A percentile compares a stretch with the other conserved stretches of the same genome.
These are phyloP conservation scores for Malus sylvestris DNA, from an alignment of 306 rosid species.

Conservation along the genomic window DNA sequence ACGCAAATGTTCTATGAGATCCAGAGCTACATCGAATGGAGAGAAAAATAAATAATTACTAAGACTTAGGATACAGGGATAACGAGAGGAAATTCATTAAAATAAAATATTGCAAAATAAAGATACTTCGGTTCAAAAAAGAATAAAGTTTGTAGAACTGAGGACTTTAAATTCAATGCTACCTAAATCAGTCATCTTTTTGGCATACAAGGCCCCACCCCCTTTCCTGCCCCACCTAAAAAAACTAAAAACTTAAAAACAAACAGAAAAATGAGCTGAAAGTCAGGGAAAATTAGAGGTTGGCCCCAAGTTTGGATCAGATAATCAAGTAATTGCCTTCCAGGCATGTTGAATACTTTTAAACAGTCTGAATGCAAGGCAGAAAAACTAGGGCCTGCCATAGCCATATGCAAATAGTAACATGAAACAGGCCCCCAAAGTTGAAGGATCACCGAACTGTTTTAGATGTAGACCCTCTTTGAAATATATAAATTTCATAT, in stretches of 20 bases:
- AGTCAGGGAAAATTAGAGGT: not conserved
- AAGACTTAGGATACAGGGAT: not conserved
- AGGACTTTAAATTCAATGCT: not conserved
- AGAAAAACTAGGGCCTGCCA: not conserved
- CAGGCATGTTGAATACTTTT: not conserved
- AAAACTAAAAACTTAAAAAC: not conserved
- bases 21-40: conserved; percentile 48
- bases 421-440: not conserved
- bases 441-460: not conserved
- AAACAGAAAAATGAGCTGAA: not conserved
- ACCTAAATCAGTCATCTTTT: not conserved
- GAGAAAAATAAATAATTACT: not conserved
- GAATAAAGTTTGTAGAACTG: not conserved
- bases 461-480: not conserved
- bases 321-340: not conserved
- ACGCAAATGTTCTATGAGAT: conserved; percentile 88
- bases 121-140: not conserved
- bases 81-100: not conserved
- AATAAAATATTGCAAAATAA: not conserved
- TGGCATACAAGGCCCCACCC: not conserved
- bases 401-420: not conserved
- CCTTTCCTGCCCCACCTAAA: not conserved
- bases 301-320: not conserved
- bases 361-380: not conserved
- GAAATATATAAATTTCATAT: not conserved